Conservation (phyloP, 495 filamentous ascomycete species). For the Podospora fimiseda region DNA sequence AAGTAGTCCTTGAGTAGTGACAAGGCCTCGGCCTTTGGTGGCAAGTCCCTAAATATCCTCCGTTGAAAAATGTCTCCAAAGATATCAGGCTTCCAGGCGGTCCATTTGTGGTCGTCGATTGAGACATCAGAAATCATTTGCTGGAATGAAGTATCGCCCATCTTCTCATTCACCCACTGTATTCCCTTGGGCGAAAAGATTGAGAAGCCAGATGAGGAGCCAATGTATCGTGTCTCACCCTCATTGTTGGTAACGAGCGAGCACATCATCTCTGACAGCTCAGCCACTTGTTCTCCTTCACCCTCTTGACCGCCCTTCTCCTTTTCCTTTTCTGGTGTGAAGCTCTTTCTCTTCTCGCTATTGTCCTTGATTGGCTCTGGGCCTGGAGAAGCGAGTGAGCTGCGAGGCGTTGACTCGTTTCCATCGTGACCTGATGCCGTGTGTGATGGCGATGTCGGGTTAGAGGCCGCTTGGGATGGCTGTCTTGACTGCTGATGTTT, state of each 20-base stretch:
- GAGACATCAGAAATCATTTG: conserved; percentile 84
- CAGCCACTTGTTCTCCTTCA: conserved; percentile 87
- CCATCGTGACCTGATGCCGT: conserved; percentile 37
- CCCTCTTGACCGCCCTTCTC: conserved; percentile 36
- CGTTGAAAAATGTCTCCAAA: conserved; percentile 89
- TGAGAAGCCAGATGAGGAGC: conserved; percentile 95
- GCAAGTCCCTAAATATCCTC: conserved; percentile 74
- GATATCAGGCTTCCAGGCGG: conserved; percentile 92
- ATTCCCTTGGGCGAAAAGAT: conserved; percentile 93
- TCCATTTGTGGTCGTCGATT: conserved; percentile 86
- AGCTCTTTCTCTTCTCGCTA: conserved; percentile 35
- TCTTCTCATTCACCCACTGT: conserved; percentile 98
- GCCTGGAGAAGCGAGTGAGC: conserved; percentile 54
- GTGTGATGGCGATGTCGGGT: conserved; percentile 41
- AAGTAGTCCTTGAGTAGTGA: conserved; percentile 90
- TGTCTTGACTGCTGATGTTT: conserved; percentile 46
- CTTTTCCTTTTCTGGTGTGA: conserved; percentile 28
- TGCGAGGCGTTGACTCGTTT: conserved; percentile 53
- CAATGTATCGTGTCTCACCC: conserved; percentile 94
- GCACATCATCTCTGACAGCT: conserved; percentile 97
- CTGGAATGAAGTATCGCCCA: conserved; percentile 88
- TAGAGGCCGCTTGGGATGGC: conserved; percentile 37
- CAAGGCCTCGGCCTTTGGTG: conserved; percentile 70
- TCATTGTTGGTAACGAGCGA: conserved; percentile 95
- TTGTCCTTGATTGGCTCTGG: conserved; percentile 53